phyloP scores from a whole-genome alignment of 2,329 filamentous ascomycete genomes.

The Berkeleyomyces basicola region DNA sequence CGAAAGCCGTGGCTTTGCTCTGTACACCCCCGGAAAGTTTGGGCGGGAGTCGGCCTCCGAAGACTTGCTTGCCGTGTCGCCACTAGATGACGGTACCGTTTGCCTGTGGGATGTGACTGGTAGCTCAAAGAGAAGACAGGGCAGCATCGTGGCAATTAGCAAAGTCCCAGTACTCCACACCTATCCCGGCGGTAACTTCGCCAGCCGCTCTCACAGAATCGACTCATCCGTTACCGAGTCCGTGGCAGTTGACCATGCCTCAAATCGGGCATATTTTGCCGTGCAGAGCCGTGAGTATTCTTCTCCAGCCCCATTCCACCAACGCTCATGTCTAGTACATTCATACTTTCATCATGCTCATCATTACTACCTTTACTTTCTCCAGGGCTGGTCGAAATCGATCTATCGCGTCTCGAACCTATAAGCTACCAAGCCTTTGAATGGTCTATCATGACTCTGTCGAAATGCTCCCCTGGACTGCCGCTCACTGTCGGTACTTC shows the following conservation, averaged over 20 bases:
- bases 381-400: slow-evolving; percentile 56
- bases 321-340: not conserved
- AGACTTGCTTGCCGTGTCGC: slow-evolving; percentile 47
- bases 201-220: slow-evolving; percentile 19
- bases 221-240: slow-evolving; percentile 62
- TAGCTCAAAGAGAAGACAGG: slow-evolving; percentile 32
- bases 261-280: slow-evolving; percentile 59
- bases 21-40: slow-evolving; percentile 34
- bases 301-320: not conserved
- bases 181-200: not conserved
- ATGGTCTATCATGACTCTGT: slow-evolving; percentile 70
- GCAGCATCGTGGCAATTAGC: slow-evolving; percentile 50
- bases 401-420: slow-evolving; percentile 55
- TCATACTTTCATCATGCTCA: not conserved
- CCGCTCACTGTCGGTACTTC: slow-evolving; percentile 77
- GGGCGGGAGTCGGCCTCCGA: slow-evolving; percentile 30
- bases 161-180: slow-evolving; percentile 41
- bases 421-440: slow-evolving; percentile 57
- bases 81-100: slow-evolving; percentile 72
- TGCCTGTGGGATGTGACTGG: slow-evolving; percentile 66
- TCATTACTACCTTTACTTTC: not conserved
- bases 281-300: slow-evolving; percentile 48
- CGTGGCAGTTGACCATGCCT: slow-evolving; percentile 57
- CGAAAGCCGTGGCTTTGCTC: slow-evolving; percentile 57
- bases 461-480: slow-evolving; percentile 44